Base-by-base conservation (phyloP, 257 asterid species). In the Henckelia pumila region DNA sequence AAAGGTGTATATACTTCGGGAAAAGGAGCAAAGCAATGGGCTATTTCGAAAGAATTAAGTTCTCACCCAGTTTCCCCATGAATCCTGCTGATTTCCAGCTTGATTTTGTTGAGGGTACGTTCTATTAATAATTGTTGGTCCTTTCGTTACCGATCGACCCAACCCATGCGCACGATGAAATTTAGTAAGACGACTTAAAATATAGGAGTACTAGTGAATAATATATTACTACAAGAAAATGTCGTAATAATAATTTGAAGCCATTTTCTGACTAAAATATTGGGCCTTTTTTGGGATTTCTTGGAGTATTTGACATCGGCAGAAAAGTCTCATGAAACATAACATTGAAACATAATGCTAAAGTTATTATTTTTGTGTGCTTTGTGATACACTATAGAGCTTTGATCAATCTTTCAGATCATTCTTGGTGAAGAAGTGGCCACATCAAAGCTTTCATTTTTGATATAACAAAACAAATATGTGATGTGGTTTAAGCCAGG, bases 41-140 rank as follows among this genome's bases (percentile, higher is more conserved):
- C 17, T 93, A 93, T 50, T 82, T 93, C 8, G 89, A 86, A 57
- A 75, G 89, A 21, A 78, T 93, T 1, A 96, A 96, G 0, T 90
- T 81, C 66, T 56, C 85, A 52, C 99, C 99, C 9, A 72, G 68
- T 3, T 90, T 93, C 55, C 88, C 96, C 26, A 88, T 93, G 97
- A 93, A 93, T 77, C 99, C 99, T 6, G 99, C 99, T 5, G 99
- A 93, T 81, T 93, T 93, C 83, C 63, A 90, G 84, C 99, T 93
- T 53, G 99, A 93, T 86, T 95, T 93, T 77, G 99, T 97, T 1
- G 90, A 90, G 24, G 99, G 99, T 90, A 89, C 52, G 88, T 35
- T n/a, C n/a, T n/a, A n/a, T n/a, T n/a, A n/a, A n/a, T n/a, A n/a
- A n/a, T n/a, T n/a, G n/a, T n/a, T n/a, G n/a, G n/a, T n/a, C n/a